Evolutionary conservation across 805 yeast species (phyloP).

Genomic region (Suhomyces kilbournensis): DNA sequence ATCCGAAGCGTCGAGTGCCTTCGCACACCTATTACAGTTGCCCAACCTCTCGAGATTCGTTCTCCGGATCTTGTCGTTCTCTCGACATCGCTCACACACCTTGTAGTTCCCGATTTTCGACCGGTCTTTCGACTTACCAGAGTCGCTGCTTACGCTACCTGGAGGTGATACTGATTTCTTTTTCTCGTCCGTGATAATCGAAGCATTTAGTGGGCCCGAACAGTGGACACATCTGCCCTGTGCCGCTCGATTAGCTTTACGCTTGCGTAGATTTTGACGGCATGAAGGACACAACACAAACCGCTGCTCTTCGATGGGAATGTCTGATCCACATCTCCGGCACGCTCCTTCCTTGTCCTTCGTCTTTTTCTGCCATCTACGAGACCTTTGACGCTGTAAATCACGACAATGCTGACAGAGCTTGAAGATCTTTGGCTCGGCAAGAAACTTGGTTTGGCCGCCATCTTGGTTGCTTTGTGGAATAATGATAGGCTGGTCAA

Average conservation of each 20-base stretch:
- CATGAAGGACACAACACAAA: slow-evolving; percentile 63
- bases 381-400: slow-evolving; percentile 57
- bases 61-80: slow-evolving; percentile 57
- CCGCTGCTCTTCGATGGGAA: slow-evolving; percentile 48
- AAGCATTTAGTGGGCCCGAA: slow-evolving; percentile 51
- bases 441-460: slow-evolving; percentile 27
- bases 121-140: slow-evolving; percentile 19
- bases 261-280: slow-evolving; percentile 49
- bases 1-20: slow-evolving; percentile 43
- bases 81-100: slow-evolving; percentile 65
- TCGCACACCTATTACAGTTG: slow-evolving; percentile 62
- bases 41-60: slow-evolving; percentile 55
- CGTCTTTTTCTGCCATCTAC: slow-evolving; percentile 64
- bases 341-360: slow-evolving; percentile 61
- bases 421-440: slow-evolving; percentile 46
- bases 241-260: slow-evolving; percentile 58
- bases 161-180: slow-evolving; percentile 8
- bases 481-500: slow-evolving; percentile 42
- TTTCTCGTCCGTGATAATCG: slow-evolving; percentile 31
- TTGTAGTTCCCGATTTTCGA: slow-evolving; percentile 40
- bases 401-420: slow-evolving; percentile 65
- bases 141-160: slow-evolving; percentile 6
- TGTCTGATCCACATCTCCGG: slow-evolving; percentile 57
- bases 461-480: slow-evolving; percentile 22
- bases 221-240: slow-evolving; percentile 70